Evolutionary conservation across 2,329 filamentous ascomycete genomes (phyloP).

Genomic region (Diaporthe eres): DNA sequence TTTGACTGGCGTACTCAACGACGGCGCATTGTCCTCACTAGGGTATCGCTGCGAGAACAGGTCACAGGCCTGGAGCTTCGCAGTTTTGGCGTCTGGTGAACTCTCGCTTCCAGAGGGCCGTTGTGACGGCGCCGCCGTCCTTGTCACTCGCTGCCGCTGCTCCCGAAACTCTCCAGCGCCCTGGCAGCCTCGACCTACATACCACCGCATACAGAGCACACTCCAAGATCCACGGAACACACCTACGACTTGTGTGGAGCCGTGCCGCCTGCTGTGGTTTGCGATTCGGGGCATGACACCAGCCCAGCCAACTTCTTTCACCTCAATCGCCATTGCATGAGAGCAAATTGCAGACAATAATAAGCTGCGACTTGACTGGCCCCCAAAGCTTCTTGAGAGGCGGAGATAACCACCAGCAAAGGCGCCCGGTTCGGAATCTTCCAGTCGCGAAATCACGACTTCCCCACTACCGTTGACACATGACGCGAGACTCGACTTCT

Average conservation of each 20-base stretch:
- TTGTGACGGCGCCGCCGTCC: constrained; percentile 27
- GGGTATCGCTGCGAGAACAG: constrained; percentile 18
- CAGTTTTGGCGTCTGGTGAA: constrained; percentile 17
- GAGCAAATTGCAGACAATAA: neutral
- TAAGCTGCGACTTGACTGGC: neutral
- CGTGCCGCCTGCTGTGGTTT: constrained; percentile 16
- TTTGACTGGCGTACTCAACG: neutral
- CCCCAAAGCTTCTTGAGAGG: neutral
- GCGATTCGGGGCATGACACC: neutral
- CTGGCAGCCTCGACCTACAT: constrained; percentile 23
- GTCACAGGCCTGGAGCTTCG: constrained; percentile 23
- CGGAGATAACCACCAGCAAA: constrained; percentile 20
- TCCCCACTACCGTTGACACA: constrained; percentile 29
- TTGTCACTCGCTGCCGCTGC: constrained; percentile 33
- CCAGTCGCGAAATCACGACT: constrained; percentile 18
- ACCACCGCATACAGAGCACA: neutral
- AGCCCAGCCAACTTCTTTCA: neutral
- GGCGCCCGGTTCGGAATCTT: constrained; percentile 17
- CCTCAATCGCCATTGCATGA: neutral
- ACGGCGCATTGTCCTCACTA: constrained; percentile 18
- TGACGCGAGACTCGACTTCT: constrained; percentile 10
- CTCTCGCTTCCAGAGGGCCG: constrained; percentile 29
- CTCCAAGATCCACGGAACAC: neutral
- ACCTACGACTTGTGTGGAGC: neutral
- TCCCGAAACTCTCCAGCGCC: constrained; percentile 26